These are phyloP conservation scores for Hermanozyma aechmeae DNA, from an alignment of 805 yeast species.

Conservation along the genomic window DNA sequence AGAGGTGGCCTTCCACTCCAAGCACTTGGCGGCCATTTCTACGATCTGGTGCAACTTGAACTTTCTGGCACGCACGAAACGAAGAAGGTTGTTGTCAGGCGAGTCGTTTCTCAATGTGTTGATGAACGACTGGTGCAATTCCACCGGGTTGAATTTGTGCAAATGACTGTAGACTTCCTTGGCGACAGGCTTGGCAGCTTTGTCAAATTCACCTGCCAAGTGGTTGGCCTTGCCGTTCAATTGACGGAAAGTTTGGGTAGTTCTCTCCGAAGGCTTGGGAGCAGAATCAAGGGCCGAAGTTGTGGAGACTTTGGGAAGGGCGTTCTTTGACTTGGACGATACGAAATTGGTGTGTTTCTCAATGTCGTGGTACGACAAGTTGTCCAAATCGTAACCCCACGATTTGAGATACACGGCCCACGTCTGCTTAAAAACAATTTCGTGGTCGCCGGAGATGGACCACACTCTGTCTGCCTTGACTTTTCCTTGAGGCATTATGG, in stretches of 20 bases:
- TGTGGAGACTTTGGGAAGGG: conserved; percentile 6
- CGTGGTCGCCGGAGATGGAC: conserved; percentile 41
- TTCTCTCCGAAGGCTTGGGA: conserved; percentile 6
- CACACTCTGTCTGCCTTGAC: conserved; percentile 9
- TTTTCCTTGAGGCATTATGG: conserved; percentile 2
- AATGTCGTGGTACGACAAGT: conserved; percentile 5
- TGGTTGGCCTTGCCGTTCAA: conserved; percentile 5
- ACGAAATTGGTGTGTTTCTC: conserved; percentile 5
- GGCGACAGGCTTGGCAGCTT: conserved; percentile 1
- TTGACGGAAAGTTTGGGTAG: conserved; percentile 3
- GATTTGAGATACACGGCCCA: conserved; percentile 58
- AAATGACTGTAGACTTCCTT: conserved; percentile 4
- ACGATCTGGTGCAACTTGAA: conserved; percentile 6
- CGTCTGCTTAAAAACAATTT: conserved; percentile 53
- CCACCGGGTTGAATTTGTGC: conserved; percentile 5
- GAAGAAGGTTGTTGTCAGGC: conserved; percentile 10
- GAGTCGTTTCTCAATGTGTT: conserved; percentile 8
- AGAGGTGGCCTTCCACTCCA: conserved; percentile 8
- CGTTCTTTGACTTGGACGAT: conserved; percentile 6
- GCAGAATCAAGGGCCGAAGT: conserved; percentile 4
- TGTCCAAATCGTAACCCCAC: conserved; percentile 10
- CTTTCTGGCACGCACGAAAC: conserved; percentile 11
- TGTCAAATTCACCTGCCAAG: conserved; percentile 1
- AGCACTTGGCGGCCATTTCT: conserved; percentile 7
- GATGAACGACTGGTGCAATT: conserved; percentile 9